Evolutionary conservation across 495 filamentous ascomycete species (phyloP).

Genomic region (Penicillium paxilli): DNA sequence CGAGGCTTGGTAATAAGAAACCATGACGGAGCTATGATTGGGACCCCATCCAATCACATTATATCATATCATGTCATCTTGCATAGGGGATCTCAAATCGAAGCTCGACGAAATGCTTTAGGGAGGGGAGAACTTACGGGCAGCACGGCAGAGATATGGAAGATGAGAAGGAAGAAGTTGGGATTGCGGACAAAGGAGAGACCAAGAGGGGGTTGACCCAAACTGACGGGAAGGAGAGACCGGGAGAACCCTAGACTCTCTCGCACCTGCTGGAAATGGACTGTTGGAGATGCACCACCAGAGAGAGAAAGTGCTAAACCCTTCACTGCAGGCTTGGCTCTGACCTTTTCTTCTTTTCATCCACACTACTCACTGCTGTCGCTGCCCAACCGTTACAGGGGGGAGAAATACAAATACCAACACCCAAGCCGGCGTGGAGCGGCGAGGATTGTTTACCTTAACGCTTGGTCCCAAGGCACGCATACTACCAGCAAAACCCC

Average conservation of each 20-base stretch:
- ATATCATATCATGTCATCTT: background rate
- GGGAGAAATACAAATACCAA: background rate
- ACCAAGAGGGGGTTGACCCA: conserved; percentile 16
- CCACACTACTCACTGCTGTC: background rate
- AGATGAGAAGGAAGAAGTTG: background rate
- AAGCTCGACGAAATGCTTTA: background rate
- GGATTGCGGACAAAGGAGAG: background rate
- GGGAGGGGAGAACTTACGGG: background rate
- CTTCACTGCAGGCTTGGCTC: no score
- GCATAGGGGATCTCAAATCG: background rate
- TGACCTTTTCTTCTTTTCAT: background rate
- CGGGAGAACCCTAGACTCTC: conserved; percentile 2
- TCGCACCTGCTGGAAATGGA: background rate
- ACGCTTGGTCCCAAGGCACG: background rate
- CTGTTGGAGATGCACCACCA: background rate
- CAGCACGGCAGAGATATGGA: background rate
- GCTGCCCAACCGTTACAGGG: background rate
- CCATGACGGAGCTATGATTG: background rate
- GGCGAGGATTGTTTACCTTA: background rate
- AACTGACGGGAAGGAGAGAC: conserved; percentile 22
- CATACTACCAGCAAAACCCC: background rate
- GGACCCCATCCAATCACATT: no score
- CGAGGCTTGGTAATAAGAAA: background rate
- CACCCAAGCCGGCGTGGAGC: background rate
- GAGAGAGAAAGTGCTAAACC: no score